Conservation (phyloP, 495 filamentous ascomycete genomes). For the Aspergillus heteromorphus region DNA sequence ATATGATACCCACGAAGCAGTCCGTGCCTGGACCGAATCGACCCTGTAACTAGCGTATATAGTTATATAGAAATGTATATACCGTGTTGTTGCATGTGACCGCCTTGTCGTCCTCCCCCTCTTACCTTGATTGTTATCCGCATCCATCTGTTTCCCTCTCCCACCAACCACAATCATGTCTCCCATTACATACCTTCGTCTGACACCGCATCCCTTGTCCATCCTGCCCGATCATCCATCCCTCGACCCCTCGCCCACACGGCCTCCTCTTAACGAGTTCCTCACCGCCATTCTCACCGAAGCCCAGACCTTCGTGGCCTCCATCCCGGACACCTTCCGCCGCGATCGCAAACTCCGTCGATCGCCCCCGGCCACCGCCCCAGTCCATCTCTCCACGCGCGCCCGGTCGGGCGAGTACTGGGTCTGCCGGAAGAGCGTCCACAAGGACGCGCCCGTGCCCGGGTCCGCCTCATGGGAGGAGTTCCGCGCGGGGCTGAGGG, state of each 20-base stretch:
- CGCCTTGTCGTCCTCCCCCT: no score
- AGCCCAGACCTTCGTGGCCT: constrained; percentile 50
- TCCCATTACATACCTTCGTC: constrained; percentile 13
- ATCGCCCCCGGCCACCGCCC: constrained; percentile 40
- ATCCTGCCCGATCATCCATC: constrained; percentile 29
- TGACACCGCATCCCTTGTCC: constrained; percentile 26
- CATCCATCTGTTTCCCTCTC: no score
- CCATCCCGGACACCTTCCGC: constrained; percentile 28
- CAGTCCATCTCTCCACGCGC: constrained; percentile 41
- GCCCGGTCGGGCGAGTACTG: constrained; percentile 51
- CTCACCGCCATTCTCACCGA: constrained; percentile 43
- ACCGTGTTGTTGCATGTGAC: no score
- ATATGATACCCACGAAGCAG: no score
- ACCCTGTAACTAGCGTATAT: no score
- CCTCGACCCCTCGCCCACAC: constrained; percentile 9
- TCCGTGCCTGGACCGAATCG: no score
- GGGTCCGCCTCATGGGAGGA: constrained; percentile 64
- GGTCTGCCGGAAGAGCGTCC: constrained; percentile 61
- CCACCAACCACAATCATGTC: background rate
- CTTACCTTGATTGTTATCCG: no score
- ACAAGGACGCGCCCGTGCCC: constrained; percentile 45
- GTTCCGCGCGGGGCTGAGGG: constrained; percentile 55
- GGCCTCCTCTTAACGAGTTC: constrained; percentile 18
- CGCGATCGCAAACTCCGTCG: constrained; percentile 20
- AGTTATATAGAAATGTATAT: no score